These are phyloP conservation scores for Taphrina communis DNA, from an alignment of 1,139 yeast species.

Conservation along the genomic window DNA sequence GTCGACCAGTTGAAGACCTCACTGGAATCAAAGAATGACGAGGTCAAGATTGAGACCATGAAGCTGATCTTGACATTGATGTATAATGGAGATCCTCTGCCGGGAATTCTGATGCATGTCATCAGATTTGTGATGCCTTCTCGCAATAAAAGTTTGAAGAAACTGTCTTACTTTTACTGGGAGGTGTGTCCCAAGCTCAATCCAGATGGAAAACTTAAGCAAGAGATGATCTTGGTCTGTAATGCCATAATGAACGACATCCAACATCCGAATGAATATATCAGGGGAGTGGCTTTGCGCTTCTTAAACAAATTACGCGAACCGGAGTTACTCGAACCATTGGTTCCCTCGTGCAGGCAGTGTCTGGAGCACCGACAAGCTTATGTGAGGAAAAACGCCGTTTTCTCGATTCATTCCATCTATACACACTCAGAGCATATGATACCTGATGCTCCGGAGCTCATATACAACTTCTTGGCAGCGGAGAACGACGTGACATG, in stretches of 20 bases:
- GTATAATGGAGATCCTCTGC: slow-evolving; percentile 92
- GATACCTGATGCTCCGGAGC: slow-evolving; percentile 92
- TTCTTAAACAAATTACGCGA: slow-evolving; percentile 89
- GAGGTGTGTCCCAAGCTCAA: slow-evolving; percentile 95
- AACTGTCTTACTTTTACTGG: slow-evolving; percentile 94
- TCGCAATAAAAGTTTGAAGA: slow-evolving; percentile 85
- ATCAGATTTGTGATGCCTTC: slow-evolving; percentile 98
- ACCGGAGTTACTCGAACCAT: slow-evolving; percentile 90
- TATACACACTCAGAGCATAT: slow-evolving; percentile 75
- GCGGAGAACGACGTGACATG: slow-evolving; percentile 93
- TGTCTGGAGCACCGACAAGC: slow-evolving; percentile 97
- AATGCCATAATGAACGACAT: slow-evolving; percentile 96
- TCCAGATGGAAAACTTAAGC: slow-evolving; percentile 86
- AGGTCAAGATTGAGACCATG: slow-evolving; percentile 87
- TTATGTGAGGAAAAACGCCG: slow-evolving; percentile 96
- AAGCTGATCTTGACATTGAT: slow-evolving; percentile 81
- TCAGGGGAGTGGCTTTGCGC: slow-evolving; percentile 92
- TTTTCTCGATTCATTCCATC: slow-evolving; percentile 84
- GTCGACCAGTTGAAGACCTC: slow-evolving; percentile 76
- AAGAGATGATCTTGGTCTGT: slow-evolving; percentile 98
- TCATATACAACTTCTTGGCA: slow-evolving; percentile 71
- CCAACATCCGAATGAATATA: slow-evolving; percentile 96
- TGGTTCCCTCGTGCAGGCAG: slow-evolving; percentile 88
- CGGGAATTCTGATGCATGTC: slow-evolving; percentile 88
- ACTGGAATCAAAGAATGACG: slow-evolving; percentile 90